Conservation (phyloP, 768 basidiomycete genomes). For the Boletus patriciae region DNA sequence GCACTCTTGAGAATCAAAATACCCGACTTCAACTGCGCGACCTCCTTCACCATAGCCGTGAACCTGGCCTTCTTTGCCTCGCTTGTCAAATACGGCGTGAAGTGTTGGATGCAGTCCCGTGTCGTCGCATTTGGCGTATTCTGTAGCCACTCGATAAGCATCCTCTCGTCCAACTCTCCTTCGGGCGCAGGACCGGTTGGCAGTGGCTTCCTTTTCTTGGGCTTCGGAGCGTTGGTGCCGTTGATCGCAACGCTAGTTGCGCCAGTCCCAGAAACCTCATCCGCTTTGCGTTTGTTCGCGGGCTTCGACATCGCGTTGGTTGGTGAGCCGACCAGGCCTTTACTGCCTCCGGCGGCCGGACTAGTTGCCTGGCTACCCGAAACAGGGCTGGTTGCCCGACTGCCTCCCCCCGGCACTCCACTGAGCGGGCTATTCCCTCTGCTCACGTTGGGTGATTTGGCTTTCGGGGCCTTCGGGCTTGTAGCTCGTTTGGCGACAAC, state of each 20-base stretch:
- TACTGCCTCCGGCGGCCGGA: conserved; percentile 24
- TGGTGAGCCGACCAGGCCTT: conserved; percentile 27
- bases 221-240: conserved; percentile 38
- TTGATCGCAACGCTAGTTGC: conserved; percentile 11
- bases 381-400: conserved; percentile 58
- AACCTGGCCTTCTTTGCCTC: conserved; percentile 70
- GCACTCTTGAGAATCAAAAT: conserved; percentile 56
- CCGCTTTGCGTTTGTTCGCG: conserved; percentile 63
- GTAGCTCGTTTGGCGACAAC: conserved; percentile 82
- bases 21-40: conserved; percentile 69
- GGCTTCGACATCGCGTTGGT: conserved; percentile 38
- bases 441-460: conserved; percentile 46
- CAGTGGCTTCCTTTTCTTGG: conserved; percentile 56
- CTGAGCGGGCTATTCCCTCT: conserved; percentile 60
- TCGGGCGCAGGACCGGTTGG: conserved; percentile 41
- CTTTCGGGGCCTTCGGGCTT: conserved; percentile 71
- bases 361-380: conserved; percentile 38
- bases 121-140: conserved; percentile 70
- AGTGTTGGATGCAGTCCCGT: conserved; percentile 77
- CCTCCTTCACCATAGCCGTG: conserved; percentile 77
- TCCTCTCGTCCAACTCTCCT: conserved; percentile 58
- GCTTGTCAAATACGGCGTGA: conserved; percentile 71
- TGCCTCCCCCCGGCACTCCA: conserved; percentile 38
- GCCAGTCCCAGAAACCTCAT: conserved; percentile 35
- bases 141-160: conserved; percentile 77